A percentile compares a stretch with the other conserved stretches of the same genome.
phyloP scores from a whole-genome alignment of 495 filamentous ascomycete genomes.

The Trypethelium eluteriae region DNA sequence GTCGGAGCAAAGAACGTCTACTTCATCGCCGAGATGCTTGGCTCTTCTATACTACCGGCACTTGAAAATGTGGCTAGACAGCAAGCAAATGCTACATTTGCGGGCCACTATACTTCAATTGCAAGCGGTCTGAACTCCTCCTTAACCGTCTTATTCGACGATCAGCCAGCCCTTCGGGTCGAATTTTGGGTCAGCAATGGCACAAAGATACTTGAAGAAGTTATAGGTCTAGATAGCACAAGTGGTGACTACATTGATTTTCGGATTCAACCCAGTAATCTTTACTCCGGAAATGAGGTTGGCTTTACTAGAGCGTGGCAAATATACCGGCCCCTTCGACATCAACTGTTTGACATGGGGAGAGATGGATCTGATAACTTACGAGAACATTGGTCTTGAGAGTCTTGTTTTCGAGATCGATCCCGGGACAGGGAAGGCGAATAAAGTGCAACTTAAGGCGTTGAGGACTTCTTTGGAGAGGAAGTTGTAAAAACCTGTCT shows the following conservation, averaged over 20 bases:
- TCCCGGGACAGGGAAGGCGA: constrained; percentile 1
- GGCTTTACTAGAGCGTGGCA: constrained; percentile 2
- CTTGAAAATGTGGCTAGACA: constrained; percentile 40
- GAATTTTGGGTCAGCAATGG: constrained; percentile 44
- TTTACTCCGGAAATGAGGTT: constrained; percentile 1
- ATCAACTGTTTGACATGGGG: constrained; percentile 4
- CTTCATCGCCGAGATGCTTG: constrained; percentile 22
- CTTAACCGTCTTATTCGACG: constrained; percentile 36
- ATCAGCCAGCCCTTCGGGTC: constrained; percentile 41
- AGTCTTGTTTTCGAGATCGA: constrained; percentile 2
- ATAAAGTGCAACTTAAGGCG: not conserved
- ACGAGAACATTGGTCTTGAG: constrained; percentile 7
- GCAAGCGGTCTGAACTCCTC: constrained; percentile 22
- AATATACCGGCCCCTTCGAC: not conserved
- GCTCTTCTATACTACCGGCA: constrained; percentile 34
- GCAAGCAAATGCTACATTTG: constrained; percentile 40
- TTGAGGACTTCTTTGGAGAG: constrained; percentile 1
- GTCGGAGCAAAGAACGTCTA: constrained; percentile 25
- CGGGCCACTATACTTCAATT: constrained; percentile 36
- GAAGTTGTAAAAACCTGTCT: not conserved
- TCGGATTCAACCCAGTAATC: not conserved
- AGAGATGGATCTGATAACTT: not conserved
- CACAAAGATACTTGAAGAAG: constrained; percentile 37
- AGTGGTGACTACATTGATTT: constrained; percentile 3
- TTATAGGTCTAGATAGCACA: constrained; percentile 9